Evolutionary conservation across 1,139 yeast species (phyloP).

Genomic region (Saccharomyces hybrid): DNA sequence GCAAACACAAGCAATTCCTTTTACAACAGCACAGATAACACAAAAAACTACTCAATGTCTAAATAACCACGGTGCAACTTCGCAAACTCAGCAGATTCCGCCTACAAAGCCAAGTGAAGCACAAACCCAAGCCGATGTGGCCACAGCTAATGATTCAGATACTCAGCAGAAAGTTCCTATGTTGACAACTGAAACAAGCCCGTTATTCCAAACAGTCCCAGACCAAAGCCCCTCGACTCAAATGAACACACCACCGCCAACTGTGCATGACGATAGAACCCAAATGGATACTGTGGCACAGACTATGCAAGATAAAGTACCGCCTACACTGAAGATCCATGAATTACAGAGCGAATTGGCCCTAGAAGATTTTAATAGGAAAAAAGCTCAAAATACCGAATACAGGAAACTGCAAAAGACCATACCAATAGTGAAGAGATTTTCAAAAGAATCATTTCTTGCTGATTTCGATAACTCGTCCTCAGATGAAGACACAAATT

Average conservation of each 20-base stretch:
- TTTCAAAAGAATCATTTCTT: constrained; percentile 17
- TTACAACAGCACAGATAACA: background rate
- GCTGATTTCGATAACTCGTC: constrained; percentile 16
- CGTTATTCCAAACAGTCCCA: background rate
- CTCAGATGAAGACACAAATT: background rate
- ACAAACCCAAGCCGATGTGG: background rate
- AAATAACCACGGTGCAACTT: background rate
- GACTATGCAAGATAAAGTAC: background rate
- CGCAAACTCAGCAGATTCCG: background rate
- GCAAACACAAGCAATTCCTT: background rate
- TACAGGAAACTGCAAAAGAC: constrained; percentile 5
- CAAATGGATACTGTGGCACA: background rate
- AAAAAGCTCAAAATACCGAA: constrained; percentile 7
- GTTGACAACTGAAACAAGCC: background rate
- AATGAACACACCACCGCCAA: constrained; percentile 2
- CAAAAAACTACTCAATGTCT: background rate
- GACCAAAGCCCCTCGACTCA: background rate
- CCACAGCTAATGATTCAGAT: background rate
- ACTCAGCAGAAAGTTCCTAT: background rate
- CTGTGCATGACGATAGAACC: background rate
- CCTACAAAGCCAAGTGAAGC: background rate
- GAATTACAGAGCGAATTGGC: constrained; percentile 14
- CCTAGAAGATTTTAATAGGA: constrained; percentile 5
- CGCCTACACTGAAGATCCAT: constrained; percentile 11
- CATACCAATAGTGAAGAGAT: constrained; percentile 6